Evolutionary conservation across 257 asterid species (phyloP), one percentile per base, ranked within the genome.

Genomic region (Solanum dulcamara): DNA sequence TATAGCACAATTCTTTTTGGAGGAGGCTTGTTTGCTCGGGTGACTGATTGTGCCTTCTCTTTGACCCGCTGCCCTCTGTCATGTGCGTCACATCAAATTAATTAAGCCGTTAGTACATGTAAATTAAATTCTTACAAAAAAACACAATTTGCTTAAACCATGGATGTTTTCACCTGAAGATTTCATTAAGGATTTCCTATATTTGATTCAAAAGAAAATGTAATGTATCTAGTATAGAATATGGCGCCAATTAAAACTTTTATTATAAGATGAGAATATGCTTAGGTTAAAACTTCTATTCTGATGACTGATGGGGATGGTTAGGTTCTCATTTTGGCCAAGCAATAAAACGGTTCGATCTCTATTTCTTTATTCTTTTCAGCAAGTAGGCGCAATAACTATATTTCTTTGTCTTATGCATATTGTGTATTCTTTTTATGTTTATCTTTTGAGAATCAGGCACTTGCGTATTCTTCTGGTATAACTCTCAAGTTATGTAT

Each of bases 281-380:
- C 9, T 44, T 44, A 7, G 40, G 22, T 75, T 75, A 18, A 57
- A 32, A 40, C 40, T 64, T 57, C 37, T 35, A 79, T 68, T 20
- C 14, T 66, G 77, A 88, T 24, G 68, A 60, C 4, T 11, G 33
- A 60, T 38, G 83, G 85, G 59, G 77, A 81, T 79, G 40, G 84
- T 86, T 66, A 83, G 80, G 83, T 81, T 81, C 80, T 84, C 86
- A 79, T 77, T 87, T 77, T 18, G 81, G 87, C 32, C 85, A 79
- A 70, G 53, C 77, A 71, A 84, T 59, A 72, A 40, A 5, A 66
- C 1, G 15, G 13, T 42, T 64, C n/a, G 55, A 11, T 53, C 30
- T 81, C 28, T 81, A 2, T 33, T 57, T 37, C 2, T 81, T 62
- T 55, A 38, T 59, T 60, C 17, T 60, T 44, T 60, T 40, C 5